Evolutionary conservation across 768 basidiomycete species (phyloP), one percentile per base, ranked within the genome.

Genomic region (Rhizopogon vulgaris): DNA sequence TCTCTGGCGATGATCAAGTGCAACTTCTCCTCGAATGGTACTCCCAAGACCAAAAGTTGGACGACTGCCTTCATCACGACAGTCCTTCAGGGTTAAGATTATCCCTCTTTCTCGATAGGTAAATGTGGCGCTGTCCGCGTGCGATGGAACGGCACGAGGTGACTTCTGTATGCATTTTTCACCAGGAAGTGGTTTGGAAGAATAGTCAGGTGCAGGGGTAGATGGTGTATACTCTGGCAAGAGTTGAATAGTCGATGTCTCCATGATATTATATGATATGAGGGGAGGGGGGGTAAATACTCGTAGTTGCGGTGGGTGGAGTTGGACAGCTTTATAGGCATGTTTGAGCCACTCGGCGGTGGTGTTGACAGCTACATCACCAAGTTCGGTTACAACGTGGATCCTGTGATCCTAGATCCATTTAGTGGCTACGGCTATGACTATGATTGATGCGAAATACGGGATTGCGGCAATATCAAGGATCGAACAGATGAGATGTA

Each of bases 141-240:
- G 41, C 46, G 34, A 22, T 11, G 37, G 28, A 7, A 47, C 24
- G n/a, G 49, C 50, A 15, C 32, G 55, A 24, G 67, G 78, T 0
- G 80, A 77, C 40, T 71, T 73, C 38, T 80, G 76, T 7, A 87
- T 75, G 15, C 71, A 70, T 49, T 71, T 69, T 57, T 87, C 85
- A 25, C 75, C 79, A 2, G 65, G 69, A 4, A 72, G 63, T 32
- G 79, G 83, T 25, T 75, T 74, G 34, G 63, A 73, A 43, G 85
- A 82, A 60, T 87, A 88, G 7, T 68, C 61, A 1, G 85, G 85
- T 9, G 75, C 72, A 25, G 78, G 78, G 2, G 67, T 65, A 6
- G 82, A 77, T 2, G 78, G 73, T 0, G 80, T 73, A 60, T 87
- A 87, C 6, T 61, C 62, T 17, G 85, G 82, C 30, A 82, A 71